Conservation (phyloP, 2,329 filamentous ascomycete species). For the Neobulgaria alba region DNA sequence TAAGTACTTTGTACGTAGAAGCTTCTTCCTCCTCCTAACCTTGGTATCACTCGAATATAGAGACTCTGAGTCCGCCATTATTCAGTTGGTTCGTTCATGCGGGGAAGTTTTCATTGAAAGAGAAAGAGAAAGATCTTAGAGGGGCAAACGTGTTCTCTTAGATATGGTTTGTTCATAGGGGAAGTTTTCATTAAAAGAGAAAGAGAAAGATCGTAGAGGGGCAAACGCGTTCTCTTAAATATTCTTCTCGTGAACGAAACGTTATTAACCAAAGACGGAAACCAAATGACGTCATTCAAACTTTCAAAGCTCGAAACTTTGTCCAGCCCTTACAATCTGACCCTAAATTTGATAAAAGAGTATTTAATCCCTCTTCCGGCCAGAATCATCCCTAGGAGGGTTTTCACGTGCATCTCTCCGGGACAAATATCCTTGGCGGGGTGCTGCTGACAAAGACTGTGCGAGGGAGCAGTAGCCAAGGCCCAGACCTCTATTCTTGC, state of each 20-base stretch:
- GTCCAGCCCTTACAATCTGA: constrained; percentile 4
- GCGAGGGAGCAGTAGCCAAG: too few species aligned
- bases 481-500: too few species aligned
- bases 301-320: constrained; percentile 3
- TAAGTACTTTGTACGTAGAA: constrained; percentile 9
- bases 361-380: constrained; percentile 2
- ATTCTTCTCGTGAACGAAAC: constrained; percentile 8
- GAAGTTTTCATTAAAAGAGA: constrained; percentile 4
- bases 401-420: constrained; percentile 2
- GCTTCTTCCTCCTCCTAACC: constrained; percentile 8
- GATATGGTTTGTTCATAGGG: constrained; percentile 7
- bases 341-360: constrained; percentile 3
- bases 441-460: too few species aligned
- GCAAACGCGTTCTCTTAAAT: constrained; percentile 9
- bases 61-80: constrained; percentile 11
- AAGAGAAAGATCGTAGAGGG: constrained; percentile 6
- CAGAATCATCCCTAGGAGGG: background rate
- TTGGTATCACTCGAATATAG: constrained; percentile 8
- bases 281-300: too few species aligned
- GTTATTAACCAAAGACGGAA: constrained; percentile 5
- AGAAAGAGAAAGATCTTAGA: constrained; percentile 6
- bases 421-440: too few species aligned
- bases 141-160: constrained; percentile 8
- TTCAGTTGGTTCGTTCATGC: constrained; percentile 5
- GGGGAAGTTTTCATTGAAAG: constrained; percentile 3